These are phyloP conservation scores for Rhodotorula sp. DNA, from an alignment of 1,284 basidiomycete genomes.

Conservation along the genomic window DNA sequence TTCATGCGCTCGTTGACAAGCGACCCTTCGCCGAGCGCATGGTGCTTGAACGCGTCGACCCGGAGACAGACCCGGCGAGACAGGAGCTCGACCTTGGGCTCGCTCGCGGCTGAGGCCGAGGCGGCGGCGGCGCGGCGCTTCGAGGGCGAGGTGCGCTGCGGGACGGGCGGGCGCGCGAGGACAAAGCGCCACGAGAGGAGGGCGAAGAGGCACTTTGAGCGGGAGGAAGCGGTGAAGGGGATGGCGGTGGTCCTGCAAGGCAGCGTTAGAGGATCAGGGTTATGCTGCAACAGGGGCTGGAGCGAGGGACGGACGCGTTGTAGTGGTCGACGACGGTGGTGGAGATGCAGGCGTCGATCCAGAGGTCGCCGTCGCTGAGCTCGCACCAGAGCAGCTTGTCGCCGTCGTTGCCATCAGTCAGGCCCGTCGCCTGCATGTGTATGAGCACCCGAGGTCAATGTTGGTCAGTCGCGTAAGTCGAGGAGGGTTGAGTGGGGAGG, in stretches of 20 bases:
- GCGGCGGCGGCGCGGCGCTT: neutral
- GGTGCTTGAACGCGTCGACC: neutral
- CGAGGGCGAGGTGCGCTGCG: neutral
- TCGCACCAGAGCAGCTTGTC: slow-evolving; percentile 14
- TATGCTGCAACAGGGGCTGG: too few species aligned
- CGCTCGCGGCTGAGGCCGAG: neutral
- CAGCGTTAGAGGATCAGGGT: too few species aligned
- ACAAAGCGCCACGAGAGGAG: slow-evolving; percentile 5
- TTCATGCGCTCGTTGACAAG: too few species aligned
- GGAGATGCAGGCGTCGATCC: slow-evolving; percentile 23
- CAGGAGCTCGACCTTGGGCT: neutral
- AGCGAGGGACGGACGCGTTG: slow-evolving; percentile 4
- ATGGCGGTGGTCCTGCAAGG: neutral
- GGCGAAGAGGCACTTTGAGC: slow-evolving; percentile 9
- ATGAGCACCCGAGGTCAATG: neutral
- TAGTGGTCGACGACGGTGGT: neutral
- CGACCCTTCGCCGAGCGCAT: neutral
- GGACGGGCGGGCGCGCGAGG: slow-evolving; percentile 9
- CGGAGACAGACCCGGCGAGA: slow-evolving; percentile 13
- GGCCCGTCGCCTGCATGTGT: slow-evolving; percentile 1
- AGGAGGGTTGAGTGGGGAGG: too few species aligned
- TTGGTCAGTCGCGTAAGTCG: too few species aligned
- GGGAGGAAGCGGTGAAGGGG: neutral
- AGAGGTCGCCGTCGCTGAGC: slow-evolving; percentile 15
- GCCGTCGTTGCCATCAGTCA: neutral